Base-by-base conservation (phyloP, 305 asterid species). In the Fraxinus velutina region DNA sequence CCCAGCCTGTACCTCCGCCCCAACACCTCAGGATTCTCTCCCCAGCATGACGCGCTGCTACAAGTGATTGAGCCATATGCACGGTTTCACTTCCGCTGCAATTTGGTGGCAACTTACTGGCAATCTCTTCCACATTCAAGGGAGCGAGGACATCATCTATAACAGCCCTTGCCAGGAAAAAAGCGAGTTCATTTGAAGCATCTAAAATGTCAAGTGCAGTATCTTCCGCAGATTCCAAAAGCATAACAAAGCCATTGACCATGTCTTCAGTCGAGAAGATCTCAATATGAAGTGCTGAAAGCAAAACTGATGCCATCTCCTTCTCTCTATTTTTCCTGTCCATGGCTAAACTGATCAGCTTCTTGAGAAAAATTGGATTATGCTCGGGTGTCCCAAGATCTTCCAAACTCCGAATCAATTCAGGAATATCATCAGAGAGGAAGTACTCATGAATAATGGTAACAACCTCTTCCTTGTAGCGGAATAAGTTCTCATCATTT, bases 1-100 rank as follows among this genome's bases (percentile, higher is more conserved):
- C 97, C 98, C 99, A 96, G 10, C 98, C 98, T 0, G 97, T 93
- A 44, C 99, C 98, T 1, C 99, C 99, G 3, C 98, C 99, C 99
- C 99, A 96, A 89, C 99, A 96, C 85, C 99, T 86, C 83, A 94
- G 92, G 80, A 95, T 90, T 90, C 99, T 90, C 92, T 96, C 99
- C 34, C 99, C 99, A n/a, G 95, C 99, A 57, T 96, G 99, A 21
- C 99, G 95, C 12, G 99, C 99, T 4, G 91, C 96, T 80, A 91
- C 50, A 13, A 95, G 94, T 3, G 98, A 84, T 36, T 92, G 92
- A 6, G 99, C 97, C 94, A 91, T 71, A 22, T 78, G 83, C 7
- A 90, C 89, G 0, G 99, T 94, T 84, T 96, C 99, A 17, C 86
- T 83, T n/a, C 98, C 98, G 12, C 97, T 89, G 84, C 95, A 85